Evolutionary conservation across 164 flowering plant species (phyloP).

Genomic region (Pachysandra terminalis): DNA sequence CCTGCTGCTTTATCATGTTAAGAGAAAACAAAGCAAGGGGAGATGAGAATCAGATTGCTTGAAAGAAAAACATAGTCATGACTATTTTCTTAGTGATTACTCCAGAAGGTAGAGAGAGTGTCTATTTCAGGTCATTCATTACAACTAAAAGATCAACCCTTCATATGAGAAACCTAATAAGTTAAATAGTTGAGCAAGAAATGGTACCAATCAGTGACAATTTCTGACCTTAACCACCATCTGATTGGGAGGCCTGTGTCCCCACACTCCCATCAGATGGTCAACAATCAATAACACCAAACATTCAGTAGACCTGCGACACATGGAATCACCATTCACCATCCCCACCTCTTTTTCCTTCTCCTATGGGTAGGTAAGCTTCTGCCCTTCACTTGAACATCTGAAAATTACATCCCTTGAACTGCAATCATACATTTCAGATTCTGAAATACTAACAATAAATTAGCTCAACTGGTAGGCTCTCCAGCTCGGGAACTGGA

Average conservation of each 20-base stretch:
- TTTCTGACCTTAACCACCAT: background rate
- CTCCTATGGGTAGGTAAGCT: background rate
- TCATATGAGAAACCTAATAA: background rate
- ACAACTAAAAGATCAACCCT: slow-evolving; percentile 13
- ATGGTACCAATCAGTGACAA: background rate
- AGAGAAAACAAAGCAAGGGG: background rate
- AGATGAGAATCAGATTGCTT: slow-evolving; percentile 6
- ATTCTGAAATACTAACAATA: background rate
- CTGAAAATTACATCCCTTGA: background rate
- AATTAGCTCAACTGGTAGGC: no score
- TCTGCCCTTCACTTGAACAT: background rate
- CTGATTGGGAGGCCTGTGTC: background rate
- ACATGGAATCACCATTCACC: background rate
- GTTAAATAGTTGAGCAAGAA: slow-evolving; percentile 5
- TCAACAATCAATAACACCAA: background rate
- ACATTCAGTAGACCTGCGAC: background rate
- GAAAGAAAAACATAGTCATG: background rate
- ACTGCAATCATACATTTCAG: slow-evolving; percentile 8
- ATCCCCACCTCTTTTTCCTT: background rate
- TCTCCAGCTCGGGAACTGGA: no score
- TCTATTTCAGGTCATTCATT: slow-evolving; percentile 11
- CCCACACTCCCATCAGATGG: background rate
- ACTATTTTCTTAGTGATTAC: slow-evolving; percentile 15
- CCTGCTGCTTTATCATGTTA: slow-evolving; percentile 2
- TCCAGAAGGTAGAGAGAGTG: slow-evolving; percentile 14